Conservation (phyloP, 1,139 yeast genomes). For the Arxiozyma heterogenica region DNA sequence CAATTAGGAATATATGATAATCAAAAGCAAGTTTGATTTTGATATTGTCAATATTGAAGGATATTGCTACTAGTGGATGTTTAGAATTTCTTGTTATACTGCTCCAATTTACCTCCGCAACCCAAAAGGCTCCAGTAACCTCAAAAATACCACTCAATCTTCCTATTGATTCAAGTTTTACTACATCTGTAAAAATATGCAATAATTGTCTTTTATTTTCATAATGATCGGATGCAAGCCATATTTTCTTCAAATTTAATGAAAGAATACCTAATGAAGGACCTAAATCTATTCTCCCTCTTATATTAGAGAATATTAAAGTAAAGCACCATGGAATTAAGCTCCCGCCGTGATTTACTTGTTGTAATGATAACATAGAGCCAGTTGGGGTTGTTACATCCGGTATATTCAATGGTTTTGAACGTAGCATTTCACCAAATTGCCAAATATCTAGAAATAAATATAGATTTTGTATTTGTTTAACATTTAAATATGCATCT, state of each 20-base stretch:
- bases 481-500: constrained; percentile 58
- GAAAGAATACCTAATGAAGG: constrained; percentile 66
- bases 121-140: constrained; percentile 43
- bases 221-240: constrained; percentile 64
- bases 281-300: constrained; percentile 65
- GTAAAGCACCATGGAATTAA: constrained; percentile 64
- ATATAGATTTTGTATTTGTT: constrained; percentile 79
- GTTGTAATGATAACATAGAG: constrained; percentile 8
- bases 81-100: constrained; percentile 37
- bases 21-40: constrained; percentile 65
- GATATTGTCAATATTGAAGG: constrained; percentile 48
- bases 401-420: constrained; percentile 9
- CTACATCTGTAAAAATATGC: constrained; percentile 47
- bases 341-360: not conserved
- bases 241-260: constrained; percentile 47
- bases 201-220: constrained; percentile 67
- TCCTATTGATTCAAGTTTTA: constrained; percentile 57
- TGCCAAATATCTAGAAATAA: constrained; percentile 81
- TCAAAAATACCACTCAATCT: constrained; percentile 66
- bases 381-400: constrained; percentile 8
- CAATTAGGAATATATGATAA: constrained; percentile 71
- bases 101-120: constrained; percentile 68
- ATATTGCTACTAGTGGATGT: constrained; percentile 61
- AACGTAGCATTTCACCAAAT: constrained; percentile 32
- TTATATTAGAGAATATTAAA: constrained; percentile 44